These are phyloP conservation scores for Leccinum truebloodii DNA, from an alignment of 768 basidiomycete genomes.

Conservation along the genomic window DNA sequence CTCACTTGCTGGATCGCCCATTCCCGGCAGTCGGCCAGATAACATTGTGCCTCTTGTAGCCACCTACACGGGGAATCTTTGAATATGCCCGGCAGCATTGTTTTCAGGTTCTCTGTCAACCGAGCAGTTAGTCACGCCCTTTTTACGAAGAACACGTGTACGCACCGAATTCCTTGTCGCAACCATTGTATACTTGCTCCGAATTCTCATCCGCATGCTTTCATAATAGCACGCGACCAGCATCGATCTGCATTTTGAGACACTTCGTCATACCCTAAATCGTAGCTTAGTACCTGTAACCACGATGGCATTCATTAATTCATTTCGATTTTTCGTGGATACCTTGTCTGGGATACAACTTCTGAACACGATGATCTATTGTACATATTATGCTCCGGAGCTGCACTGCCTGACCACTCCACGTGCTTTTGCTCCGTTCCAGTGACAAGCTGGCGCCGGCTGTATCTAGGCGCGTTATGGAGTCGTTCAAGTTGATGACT, in stretches of 20 bases:
- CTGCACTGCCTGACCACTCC: no score
- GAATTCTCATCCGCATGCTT: slow-evolving; percentile 2
- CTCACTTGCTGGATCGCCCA: slow-evolving; percentile 43
- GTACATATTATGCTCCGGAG: no score
- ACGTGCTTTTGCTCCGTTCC: no score
- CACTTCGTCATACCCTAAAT: slow-evolving; percentile 14
- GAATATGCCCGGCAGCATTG: neutral
- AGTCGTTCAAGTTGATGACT: no score
- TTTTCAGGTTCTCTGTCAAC: slow-evolving; percentile 1
- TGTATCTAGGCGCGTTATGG: no score
- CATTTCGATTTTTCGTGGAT: neutral
- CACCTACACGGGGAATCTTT: slow-evolving; percentile 21
- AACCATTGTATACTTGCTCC: slow-evolving; percentile 9
- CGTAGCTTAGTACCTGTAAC: slow-evolving; percentile 12
- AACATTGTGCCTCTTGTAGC: slow-evolving; percentile 41
- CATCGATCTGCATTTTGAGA: slow-evolving; percentile 1
- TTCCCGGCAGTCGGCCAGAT: slow-evolving; percentile 36
- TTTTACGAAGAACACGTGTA: slow-evolving; percentile 4
- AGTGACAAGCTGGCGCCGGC: no score
- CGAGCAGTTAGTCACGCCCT: neutral
- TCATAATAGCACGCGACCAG: neutral
- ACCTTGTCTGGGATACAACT: neutral
- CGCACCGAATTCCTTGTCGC: slow-evolving; percentile 2
- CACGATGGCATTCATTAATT: slow-evolving; percentile 3
- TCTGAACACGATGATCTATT: no score